phyloP scores from a whole-genome alignment of 257 asterid species.

The Coffea eugenioides region DNA sequence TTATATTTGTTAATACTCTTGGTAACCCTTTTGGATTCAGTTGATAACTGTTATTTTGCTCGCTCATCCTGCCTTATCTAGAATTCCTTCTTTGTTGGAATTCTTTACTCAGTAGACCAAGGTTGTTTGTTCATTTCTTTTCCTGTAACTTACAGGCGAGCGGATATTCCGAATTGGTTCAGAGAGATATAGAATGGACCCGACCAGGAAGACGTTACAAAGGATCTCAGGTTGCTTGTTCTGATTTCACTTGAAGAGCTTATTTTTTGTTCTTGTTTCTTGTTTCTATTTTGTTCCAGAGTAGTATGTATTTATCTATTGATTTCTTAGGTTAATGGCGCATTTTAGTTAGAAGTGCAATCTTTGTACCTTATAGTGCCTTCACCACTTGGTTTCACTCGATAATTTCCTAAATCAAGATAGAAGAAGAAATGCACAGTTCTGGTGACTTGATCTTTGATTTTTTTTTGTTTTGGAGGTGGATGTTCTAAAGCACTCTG shows the following conservation, averaged over 20 bases:
- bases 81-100: not conserved
- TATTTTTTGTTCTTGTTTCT: not conserved
- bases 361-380: not conserved
- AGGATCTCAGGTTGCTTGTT: slow-evolving; percentile 70
- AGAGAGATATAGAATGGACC: slow-evolving; percentile 91
- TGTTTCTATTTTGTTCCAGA: not conserved
- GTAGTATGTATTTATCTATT: not conserved
- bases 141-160: slow-evolving; percentile 59
- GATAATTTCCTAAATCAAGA: not conserved
- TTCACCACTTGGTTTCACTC: not conserved
- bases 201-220: slow-evolving; percentile 74
- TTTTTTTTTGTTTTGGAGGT: not conserved
- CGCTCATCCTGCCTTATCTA: not conserved
- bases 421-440: not conserved
- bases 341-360: not conserved
- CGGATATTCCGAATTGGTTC: slow-evolving; percentile 87
- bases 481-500: not conserved
- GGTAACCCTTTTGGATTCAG: not conserved
- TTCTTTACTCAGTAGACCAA: slow-evolving; percentile 1
- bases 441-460: not conserved
- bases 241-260: slow-evolving; percentile 11
- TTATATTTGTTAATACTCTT: slow-evolving; percentile 14
- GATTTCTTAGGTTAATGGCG: not conserved
- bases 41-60: not conserved
- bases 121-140: not conserved